Percentiles rank a stretch among this genome's conserved stretches.
These are phyloP conservation scores for Vinca minor DNA, from an alignment of 257 asterid genomes.

Conservation along the genomic window DNA sequence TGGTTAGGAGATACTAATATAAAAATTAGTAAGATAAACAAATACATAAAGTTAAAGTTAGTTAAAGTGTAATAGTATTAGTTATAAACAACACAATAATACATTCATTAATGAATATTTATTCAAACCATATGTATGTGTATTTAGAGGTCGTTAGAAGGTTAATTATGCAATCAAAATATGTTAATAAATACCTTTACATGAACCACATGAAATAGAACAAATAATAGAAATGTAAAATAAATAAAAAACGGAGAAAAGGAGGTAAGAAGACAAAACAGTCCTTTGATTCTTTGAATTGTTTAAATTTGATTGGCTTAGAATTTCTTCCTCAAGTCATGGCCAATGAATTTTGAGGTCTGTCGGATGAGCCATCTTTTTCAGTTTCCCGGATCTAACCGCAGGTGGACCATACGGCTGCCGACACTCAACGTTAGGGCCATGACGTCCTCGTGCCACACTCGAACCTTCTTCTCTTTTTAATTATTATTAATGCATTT, in stretches of 20 bases:
- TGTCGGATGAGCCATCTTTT: conserved; percentile 18
- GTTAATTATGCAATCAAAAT: neutral
- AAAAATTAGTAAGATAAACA: no score
- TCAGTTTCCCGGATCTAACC: conserved; percentile 13
- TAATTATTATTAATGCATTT: no score
- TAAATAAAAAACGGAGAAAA: no score
- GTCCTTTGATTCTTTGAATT: neutral
- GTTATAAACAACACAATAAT: neutral
- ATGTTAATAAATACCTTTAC: neutral
- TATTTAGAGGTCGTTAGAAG: conserved; percentile 9
- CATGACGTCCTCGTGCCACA: no score
- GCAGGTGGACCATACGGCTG: conserved; percentile 19
- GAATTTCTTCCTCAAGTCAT: neutral
- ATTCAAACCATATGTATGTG: neutral
- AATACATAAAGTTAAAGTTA: no score
- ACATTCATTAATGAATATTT: no score
- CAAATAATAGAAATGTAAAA: no score
- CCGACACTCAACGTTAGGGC: conserved; percentile 19
- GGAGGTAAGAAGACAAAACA: neutral
- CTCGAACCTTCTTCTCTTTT: no score
- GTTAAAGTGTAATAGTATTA: neutral
- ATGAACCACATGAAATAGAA: neutral
- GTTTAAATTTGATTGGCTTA: no score
- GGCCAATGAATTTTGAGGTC: neutral
- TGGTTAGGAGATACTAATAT: no score